phyloP scores from a whole-genome alignment of 2,329 filamentous ascomycete species.

The Botrytis cinerea region DNA sequence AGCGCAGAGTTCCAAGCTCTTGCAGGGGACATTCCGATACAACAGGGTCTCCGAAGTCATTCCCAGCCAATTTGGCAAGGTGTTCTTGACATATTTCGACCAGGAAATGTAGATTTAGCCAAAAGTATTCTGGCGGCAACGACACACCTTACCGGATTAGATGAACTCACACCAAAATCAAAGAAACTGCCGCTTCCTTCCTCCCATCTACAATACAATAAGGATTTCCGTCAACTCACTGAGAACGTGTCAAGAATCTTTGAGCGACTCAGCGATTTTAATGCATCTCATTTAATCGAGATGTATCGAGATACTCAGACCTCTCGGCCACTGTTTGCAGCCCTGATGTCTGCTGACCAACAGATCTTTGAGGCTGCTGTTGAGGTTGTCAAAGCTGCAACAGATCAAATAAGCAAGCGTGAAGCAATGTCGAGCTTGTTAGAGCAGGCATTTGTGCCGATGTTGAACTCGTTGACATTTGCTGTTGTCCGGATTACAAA shows the following conservation, averaged over 20 bases:
- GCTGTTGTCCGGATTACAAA: slow-evolving; percentile 48
- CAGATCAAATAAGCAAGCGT: slow-evolving; percentile 59
- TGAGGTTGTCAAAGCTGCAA: slow-evolving; percentile 80
- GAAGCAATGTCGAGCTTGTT: slow-evolving; percentile 54
- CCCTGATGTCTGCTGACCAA: slow-evolving; percentile 79
- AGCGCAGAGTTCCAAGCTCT: slow-evolving; percentile 69
- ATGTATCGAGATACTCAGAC: slow-evolving; percentile 69
- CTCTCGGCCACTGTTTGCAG: slow-evolving; percentile 73
- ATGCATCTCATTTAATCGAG: slow-evolving; percentile 64
- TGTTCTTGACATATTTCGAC: slow-evolving; percentile 67
- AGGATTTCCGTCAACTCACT: slow-evolving; percentile 63
- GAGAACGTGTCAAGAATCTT: slow-evolving; percentile 71
- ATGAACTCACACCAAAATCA: slow-evolving; percentile 58
- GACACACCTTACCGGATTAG: slow-evolving; percentile 70
- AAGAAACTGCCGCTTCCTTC: slow-evolving; percentile 46
- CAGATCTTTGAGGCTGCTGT: slow-evolving; percentile 78
- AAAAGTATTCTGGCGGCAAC: slow-evolving; percentile 63
- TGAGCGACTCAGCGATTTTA: slow-evolving; percentile 77
- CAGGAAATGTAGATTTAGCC: slow-evolving; percentile 70
- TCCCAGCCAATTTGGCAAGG: slow-evolving; percentile 79
- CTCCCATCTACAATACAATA: slow-evolving; percentile 75
- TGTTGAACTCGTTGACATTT: slow-evolving; percentile 49
- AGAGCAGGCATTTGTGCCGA: slow-evolving; percentile 48
- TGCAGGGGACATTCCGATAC: slow-evolving; percentile 59
- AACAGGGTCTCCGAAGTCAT: slow-evolving; percentile 66